Base-by-base conservation (phyloP, 139 green algal species). In the Spirogloea muscicola region DNA sequence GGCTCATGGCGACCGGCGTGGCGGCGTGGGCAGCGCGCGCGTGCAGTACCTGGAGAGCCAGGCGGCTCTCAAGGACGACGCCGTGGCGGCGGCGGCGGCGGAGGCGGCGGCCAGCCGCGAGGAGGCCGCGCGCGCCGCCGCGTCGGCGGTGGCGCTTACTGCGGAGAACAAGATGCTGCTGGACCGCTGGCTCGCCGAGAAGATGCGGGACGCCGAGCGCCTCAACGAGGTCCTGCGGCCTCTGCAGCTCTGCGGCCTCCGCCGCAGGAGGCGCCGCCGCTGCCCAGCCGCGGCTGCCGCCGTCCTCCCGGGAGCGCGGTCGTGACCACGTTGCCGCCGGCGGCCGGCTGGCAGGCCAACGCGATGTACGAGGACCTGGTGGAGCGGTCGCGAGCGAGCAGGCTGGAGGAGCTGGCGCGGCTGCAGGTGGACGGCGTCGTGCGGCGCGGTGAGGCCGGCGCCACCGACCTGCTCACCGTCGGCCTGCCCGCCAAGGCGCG, bases 201-300 rank as follows among this genome's bases (percentile, higher is more conserved):
- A 84, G 36, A 43, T 82, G 60, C 39, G 72, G 33, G 72, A 84
- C 27, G 77, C 77, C 27, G 77, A 84, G 49, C 58, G 49, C 36
- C 68, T 84, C 55, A 84, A 84, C 44, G 77, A 81, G 66, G 68
- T 84, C 13, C 72, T 43, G 5, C 21, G 21, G 46, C 21, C 21
- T 55, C 21, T 55, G 46, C 46, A n/a, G n/a, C n/a, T n/a, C n/a
- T n/a, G n/a, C n/a, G n/a, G n/a, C n/a, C n/a, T n/a, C n/a, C n/a
- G n/a, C n/a, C n/a, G n/a, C n/a, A n/a, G n/a, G n/a, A n/a, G n/a
- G n/a, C n/a, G n/a, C n/a, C n/a, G n/a, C n/a, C n/a, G n/a, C n/a
- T n/a, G n/a, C n/a, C n/a, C n/a, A n/a, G n/a, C n/a, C n/a, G n/a
- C n/a, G n/a, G n/a, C n/a, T n/a, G n/a, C n/a, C n/a, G n/a, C n/a